Conservation (phyloP, 2,329 filamentous ascomycete genomes). For the Talaromyces rugulosus region DNA sequence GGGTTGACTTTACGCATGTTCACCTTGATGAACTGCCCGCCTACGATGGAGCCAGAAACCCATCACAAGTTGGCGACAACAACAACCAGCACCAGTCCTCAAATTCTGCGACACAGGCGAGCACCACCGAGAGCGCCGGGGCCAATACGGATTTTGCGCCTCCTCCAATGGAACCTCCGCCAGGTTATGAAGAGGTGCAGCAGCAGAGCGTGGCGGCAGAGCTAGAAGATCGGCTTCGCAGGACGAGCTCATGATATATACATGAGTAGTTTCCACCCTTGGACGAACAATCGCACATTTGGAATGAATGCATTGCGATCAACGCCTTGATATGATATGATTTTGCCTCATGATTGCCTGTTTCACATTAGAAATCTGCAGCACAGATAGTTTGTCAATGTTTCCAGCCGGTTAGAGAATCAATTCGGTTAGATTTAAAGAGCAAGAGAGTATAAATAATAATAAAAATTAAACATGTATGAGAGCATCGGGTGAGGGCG, state of each 20-base stretch:
- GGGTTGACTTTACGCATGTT: constrained; percentile 58
- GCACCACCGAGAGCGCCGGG: neutral
- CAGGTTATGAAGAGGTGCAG: constrained; percentile 88
- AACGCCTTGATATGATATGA: neutral
- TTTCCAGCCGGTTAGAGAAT: neutral
- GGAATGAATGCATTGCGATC: neutral
- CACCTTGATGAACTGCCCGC: constrained; percentile 84
- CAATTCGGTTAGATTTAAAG: neutral
- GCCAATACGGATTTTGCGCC: neutral
- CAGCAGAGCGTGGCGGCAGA: constrained; percentile 72
- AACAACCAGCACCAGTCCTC: neutral
- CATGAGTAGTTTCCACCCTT: neutral
- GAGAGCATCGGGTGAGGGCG: constrained; percentile 13
- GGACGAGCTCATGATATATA: constrained; percentile 19
- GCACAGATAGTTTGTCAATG: neutral
- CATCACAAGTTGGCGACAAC: constrained; percentile 6
- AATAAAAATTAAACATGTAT: neutral
- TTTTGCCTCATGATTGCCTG: neutral
- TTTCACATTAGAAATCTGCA: neutral
- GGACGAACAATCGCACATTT: neutral
- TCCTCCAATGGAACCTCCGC: constrained; percentile 72
- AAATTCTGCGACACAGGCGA: neutral
- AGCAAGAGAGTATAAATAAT: neutral
- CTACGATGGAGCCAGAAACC: constrained; percentile 63
- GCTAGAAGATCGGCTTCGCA: constrained; percentile 56